Evolutionary conservation across 306 rosid genomes (phyloP).

Genomic region (Malus asiatica): DNA sequence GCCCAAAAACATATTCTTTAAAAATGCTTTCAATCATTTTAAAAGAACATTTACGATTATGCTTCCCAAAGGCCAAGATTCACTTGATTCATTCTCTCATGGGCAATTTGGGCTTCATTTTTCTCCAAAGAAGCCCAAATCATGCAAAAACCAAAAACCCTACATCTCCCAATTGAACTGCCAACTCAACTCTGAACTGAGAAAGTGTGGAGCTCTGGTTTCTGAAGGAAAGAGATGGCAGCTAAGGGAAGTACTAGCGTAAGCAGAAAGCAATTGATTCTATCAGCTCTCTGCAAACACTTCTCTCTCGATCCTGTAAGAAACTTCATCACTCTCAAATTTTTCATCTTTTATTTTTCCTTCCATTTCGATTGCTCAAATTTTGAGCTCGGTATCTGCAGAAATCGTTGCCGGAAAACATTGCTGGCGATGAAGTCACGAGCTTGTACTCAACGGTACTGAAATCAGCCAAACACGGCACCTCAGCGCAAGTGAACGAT

Average conservation of each 20-base stretch:
- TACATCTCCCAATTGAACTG: background rate
- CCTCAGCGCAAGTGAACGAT: constrained; percentile 25
- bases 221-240: constrained; percentile 43
- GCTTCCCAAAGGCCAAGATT: too few relatives aligned
- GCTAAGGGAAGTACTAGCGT: constrained; percentile 16
- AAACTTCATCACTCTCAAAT: background rate
- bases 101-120: background rate
- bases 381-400: constrained; percentile 30
- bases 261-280: constrained; percentile 39
- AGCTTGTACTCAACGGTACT: constrained; percentile 35
- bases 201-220: background rate
- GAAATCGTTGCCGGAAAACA: constrained; percentile 40
- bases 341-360: background rate
- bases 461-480: constrained; percentile 28
- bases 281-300: constrained; percentile 49
- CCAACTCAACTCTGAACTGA: background rate
- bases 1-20: too few relatives aligned
- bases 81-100: background rate
- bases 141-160: constrained; percentile 9
- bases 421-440: constrained; percentile 40
- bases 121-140: background rate
- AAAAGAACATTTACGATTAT: rapidly evolving
- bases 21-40: rapidly evolving
- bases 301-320: constrained; percentile 63
- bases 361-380: background rate